Percentiles rank a stretch among this genome's conserved stretches.
Evolutionary conservation across 148 eudicot species (phyloP).

Genomic region (Nyssa sinensis): DNA sequence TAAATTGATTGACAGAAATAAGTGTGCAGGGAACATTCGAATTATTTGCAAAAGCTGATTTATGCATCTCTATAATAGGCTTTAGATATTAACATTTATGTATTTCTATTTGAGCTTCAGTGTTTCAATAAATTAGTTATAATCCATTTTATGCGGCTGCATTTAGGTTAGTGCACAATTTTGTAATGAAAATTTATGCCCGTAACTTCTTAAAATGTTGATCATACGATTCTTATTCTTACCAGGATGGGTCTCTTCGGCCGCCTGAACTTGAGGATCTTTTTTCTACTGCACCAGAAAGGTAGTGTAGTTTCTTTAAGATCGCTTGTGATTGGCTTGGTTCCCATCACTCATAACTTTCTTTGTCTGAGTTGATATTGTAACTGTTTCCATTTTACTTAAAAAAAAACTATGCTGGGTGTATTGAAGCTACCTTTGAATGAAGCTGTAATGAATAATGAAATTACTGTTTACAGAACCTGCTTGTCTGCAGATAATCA

Average conservation of each 20-base stretch:
- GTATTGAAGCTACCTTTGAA: not conserved
- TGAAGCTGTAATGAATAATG: not conserved
- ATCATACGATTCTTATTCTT: not conserved
- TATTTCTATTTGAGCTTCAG: not conserved
- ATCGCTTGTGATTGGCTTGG: not conserved
- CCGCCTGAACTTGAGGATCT: constrained; percentile 56
- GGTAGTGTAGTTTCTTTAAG: constrained; percentile 30
- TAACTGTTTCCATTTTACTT: too few species aligned
- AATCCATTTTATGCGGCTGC: not conserved
- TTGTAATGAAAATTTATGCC: not conserved
- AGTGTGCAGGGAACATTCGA: not conserved
- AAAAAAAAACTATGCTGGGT: not conserved
- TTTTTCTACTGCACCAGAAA: constrained; percentile 81
- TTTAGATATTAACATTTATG: not conserved
- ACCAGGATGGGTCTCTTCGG: constrained; percentile 63
- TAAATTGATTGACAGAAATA: not conserved
- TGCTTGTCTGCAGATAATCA: constrained; percentile 2
- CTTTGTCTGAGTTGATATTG: not conserved
- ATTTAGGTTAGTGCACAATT: not conserved
- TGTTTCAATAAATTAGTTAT: not conserved
- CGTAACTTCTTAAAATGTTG: not conserved
- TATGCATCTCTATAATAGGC: not conserved
- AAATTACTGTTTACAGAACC: not conserved
- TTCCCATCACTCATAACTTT: not conserved
- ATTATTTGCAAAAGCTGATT: not conserved